Conservation (phyloP, 1,139 yeast species). For the Yamadazyma mexicana region DNA sequence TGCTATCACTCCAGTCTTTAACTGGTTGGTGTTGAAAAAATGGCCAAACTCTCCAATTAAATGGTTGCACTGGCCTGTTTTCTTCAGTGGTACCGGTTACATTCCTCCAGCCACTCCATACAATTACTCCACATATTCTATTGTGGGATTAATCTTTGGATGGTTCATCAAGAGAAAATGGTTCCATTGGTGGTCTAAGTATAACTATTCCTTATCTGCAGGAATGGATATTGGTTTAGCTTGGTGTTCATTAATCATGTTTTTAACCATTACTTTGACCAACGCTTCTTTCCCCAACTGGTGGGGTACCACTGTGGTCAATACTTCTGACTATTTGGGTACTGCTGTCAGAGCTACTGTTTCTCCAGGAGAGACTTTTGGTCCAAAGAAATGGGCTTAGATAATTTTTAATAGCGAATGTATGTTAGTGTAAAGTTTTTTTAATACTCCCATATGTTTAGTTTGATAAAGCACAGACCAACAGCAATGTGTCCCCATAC, state of each 20-base stretch:
- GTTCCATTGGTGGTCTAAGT: slow-evolving; percentile 49
- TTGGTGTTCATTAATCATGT: slow-evolving; percentile 40
- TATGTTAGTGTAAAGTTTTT: too few species aligned
- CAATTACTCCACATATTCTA: slow-evolving; percentile 41
- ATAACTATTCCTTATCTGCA: slow-evolving; percentile 42
- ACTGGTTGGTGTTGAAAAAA: slow-evolving; percentile 35
- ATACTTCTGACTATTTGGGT: slow-evolving; percentile 10
- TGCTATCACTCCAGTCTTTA: slow-evolving; percentile 34
- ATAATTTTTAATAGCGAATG: too few species aligned
- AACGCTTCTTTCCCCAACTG: slow-evolving; percentile 29
- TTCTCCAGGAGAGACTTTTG: slow-evolving; percentile 11
- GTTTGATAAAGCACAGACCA: too few species aligned
- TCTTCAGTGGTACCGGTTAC: slow-evolving; percentile 48
- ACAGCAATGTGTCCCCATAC: too few species aligned
- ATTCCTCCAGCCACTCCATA: slow-evolving; percentile 51
- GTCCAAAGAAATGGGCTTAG: slow-evolving; percentile 9
- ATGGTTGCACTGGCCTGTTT: slow-evolving; percentile 48
- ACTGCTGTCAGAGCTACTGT: slow-evolving; percentile 9
- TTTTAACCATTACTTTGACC: slow-evolving; percentile 36
- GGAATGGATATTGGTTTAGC: slow-evolving; percentile 47
- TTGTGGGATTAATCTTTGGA: slow-evolving; percentile 32
- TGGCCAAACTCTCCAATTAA: slow-evolving; percentile 31
- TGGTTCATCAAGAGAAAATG: slow-evolving; percentile 34
- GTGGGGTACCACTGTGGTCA: slow-evolving; percentile 34
- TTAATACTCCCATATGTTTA: too few species aligned